Percentiles rank a stretch among this genome's conserved stretches.
phyloP scores from a whole-genome alignment of 2,329 filamentous ascomycete genomes.

The Pleoardoris graminearum region DNA sequence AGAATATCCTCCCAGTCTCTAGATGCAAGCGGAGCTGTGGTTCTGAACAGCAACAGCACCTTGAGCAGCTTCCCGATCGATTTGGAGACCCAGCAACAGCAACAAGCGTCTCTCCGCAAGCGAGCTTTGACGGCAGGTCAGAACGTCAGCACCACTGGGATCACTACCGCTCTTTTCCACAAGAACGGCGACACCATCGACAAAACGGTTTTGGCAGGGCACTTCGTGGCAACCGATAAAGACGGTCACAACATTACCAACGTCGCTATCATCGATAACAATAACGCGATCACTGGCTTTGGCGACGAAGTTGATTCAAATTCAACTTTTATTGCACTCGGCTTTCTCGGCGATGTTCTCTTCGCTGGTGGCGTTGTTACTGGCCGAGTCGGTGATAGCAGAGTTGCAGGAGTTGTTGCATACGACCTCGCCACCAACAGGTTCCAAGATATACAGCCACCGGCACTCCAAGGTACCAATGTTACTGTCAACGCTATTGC shows the following conservation, averaged over 20 bases:
- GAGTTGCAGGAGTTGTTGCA: conserved; percentile 73
- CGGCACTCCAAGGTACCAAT: conserved; percentile 70
- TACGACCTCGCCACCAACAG: conserved; percentile 72
- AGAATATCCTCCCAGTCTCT: conserved; percentile 76
- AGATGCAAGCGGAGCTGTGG: conserved; percentile 71
- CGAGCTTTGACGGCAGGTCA: conserved; percentile 48
- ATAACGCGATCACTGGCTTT: conserved; percentile 71
- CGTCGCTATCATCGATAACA: conserved; percentile 78
- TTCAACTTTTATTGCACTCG: conserved; percentile 75
- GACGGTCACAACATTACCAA: conserved; percentile 77
- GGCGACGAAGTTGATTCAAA: conserved; percentile 66
- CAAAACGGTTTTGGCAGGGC: conserved; percentile 84
- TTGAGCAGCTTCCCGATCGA: conserved; percentile 52
- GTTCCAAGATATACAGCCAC: conserved; percentile 70
- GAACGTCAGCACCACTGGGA: conserved; percentile 62
- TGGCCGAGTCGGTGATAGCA: conserved; percentile 66
- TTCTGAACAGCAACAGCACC: conserved; percentile 52
- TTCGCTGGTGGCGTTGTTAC: conserved; percentile 82
- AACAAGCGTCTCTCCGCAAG: conserved; percentile 44
- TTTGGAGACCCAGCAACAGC: conserved; percentile 31
- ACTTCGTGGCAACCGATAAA: conserved; percentile 72
- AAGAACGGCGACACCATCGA: conserved; percentile 66
- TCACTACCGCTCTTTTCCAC: conserved; percentile 81
- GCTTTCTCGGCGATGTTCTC: conserved; percentile 55
- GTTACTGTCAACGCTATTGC: conserved; percentile 77